Base-by-base conservation (phyloP, 2,329 filamentous ascomycete species). In the Xenosphaeropsis pyriputrescens region DNA sequence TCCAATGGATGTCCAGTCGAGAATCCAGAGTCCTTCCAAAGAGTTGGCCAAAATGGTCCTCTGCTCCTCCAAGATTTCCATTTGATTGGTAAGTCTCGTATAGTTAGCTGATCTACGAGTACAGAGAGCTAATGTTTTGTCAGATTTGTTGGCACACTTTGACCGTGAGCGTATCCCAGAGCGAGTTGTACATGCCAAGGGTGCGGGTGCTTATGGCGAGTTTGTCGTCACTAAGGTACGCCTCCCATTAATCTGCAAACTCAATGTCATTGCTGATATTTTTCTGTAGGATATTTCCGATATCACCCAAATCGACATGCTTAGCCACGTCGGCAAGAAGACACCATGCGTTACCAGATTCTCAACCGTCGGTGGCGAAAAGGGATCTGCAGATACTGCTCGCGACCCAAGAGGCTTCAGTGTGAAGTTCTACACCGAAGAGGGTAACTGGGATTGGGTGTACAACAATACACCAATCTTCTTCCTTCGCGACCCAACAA, bases 381-480 rank as follows among this genome's bases (percentile, higher is more conserved):
- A 72, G 46, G 78, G 76, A 14, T 80, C 74, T 11, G 63, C 77
- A 42, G 78, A 83, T 50, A 73, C 69, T 45, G 77, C 75, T 29
- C 70, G 77, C 43, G 77, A 83, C 47, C 74, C 74, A 29, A 65
- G 74, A 49, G 78, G 79, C 12, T 82, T 82, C 51, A 67, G 76
- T 9, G 62, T 80, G 50, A 84, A 83, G 60, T 79, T 84, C 59
- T 71, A 79, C 41, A 83, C 79, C 0, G 68, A 77, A 7, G 71
- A 83, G 51, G 79, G 79, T 35, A 83, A 62, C 53, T 82, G 72
- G 70, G 79, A 85, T 53, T 75, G 76, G 66, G 78, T 84, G 17
- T 78, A 72, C 55, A 83, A 82, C 62, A 85, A 85, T 59, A 85
- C 78, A 0, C 80, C 80, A 2, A 67, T 85, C 18, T 86, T 86